Base-by-base conservation (phyloP, 352 stramenopile genomes). In the Phytophthora boehmeriae region DNA sequence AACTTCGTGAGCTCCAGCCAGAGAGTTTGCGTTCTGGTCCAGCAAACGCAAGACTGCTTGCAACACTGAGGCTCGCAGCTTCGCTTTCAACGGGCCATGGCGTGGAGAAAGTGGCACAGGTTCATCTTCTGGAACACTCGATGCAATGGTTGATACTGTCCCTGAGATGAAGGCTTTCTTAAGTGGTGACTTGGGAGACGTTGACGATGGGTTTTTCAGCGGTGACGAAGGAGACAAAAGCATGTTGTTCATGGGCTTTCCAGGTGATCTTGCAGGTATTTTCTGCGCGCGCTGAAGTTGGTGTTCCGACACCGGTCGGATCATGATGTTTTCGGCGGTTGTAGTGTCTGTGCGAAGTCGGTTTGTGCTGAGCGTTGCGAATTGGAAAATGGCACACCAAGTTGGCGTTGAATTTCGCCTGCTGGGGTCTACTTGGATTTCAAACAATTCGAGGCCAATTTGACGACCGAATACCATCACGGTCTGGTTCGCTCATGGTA, bases 41-140 rank as follows among this genome's bases (percentile, higher is more conserved):
- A 91, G 55, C 11, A 93, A 67, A 0, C 57, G 54, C 22, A 91
- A 56, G 36, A 91, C 77, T 1, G 70, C 46, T 19, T 89, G 77
- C 22, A 93, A 60, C 51, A 89, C 68, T n/a, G 76, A 68, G 10
- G 81, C 77, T 30, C 77, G 76, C 5, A 68, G 43, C 23, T 58
- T 67, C 41, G 70, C 61, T 45, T 71, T 61, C 25, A 63, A 34
- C 9, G 54, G 53, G 2, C 50, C 46, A 39, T 66, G 65, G 20
- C 49, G 49, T 17, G 53, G 23, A 35, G 63, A 57, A 6, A 25
- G 38, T 13, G 45, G 41, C 19, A 34, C 14, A 5, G 14, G 17
- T 17, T 47, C 39, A 16, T 38, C 13, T 16, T 56, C 54, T 4
- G 8, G 19, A 9, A 41, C 6, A 27, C 25, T 36, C 1, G 27